These are phyloP conservation scores for Cyclotella choctawhatcheeana DNA, from an alignment of 108 stramenopile genomes.

Conservation along the genomic window DNA sequence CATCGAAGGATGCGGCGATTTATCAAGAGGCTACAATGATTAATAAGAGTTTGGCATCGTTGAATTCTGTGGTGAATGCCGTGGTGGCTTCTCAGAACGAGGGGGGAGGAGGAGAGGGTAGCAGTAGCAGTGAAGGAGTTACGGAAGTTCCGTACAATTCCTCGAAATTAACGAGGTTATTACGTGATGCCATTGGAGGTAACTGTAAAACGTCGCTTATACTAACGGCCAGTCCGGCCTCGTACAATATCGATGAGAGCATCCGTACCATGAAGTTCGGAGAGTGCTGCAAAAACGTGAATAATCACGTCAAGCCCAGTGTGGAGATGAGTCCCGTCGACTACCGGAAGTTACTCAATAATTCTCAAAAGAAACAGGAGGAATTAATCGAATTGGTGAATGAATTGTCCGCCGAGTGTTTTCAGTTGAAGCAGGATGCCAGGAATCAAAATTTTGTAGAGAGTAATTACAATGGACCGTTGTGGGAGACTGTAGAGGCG, in stretches of 20 bases:
- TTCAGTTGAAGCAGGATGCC: slow-evolving; percentile 62
- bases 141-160: slow-evolving; percentile 60
- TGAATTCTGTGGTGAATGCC: slow-evolving; percentile 75
- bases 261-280: slow-evolving; percentile 87
- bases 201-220: slow-evolving; percentile 84
- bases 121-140: too few species aligned
- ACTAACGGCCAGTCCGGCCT: slow-evolving; percentile 83
- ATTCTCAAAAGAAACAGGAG: slow-evolving; percentile 60
- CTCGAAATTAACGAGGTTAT: slow-evolving; percentile 82
- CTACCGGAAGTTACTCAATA: slow-evolving; percentile 62
- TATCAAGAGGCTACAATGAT: slow-evolving; percentile 80
- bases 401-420: slow-evolving; percentile 68
- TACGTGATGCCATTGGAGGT: slow-evolving; percentile 88
- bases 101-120: slow-evolving; percentile 7
- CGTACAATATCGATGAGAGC: slow-evolving; percentile 83
- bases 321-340: slow-evolving; percentile 48
- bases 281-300: slow-evolving; percentile 58
- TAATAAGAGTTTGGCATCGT: slow-evolving; percentile 76
- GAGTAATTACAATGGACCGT: slow-evolving; percentile 48
- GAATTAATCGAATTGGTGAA: slow-evolving; percentile 65
- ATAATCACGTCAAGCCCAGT: slow-evolving; percentile 57
- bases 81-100: slow-evolving; percentile 63
- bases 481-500: slow-evolving; percentile 56
- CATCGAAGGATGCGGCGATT: slow-evolving; percentile 46
- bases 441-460: slow-evolving; percentile 34